Evolutionary conservation across 2,329 filamentous ascomycete genomes (phyloP).

Genomic region (Rhinocladiella mackenziei): DNA sequence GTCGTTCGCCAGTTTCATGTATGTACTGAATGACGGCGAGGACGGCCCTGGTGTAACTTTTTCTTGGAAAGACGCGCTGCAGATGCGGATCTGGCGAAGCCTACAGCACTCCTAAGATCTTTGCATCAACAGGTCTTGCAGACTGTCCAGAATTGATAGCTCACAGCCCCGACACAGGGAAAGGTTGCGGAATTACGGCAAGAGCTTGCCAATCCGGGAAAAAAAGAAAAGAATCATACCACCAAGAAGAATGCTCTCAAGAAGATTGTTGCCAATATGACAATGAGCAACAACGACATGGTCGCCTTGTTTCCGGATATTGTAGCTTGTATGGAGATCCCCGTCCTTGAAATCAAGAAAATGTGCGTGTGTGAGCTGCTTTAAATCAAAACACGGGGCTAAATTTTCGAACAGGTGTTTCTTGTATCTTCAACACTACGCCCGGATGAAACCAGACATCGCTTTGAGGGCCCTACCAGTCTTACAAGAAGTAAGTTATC

Average conservation of each 20-base stretch:
- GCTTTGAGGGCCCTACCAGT: conserved; percentile 89
- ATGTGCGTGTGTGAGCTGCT: conserved; percentile 59
- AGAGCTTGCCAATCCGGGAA: conserved; percentile 87
- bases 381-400: background rate
- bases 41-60: too few relatives aligned
- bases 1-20: too few relatives aligned
- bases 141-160: conserved; percentile 2
- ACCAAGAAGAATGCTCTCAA: conserved; percentile 97
- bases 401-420: conserved; percentile 71
- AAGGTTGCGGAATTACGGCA: conserved; percentile 96
- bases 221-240: conserved; percentile 96
- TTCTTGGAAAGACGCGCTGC: too few relatives aligned
- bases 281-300: conserved; percentile 99
- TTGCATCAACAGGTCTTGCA: conserved; percentile 3
- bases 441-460: conserved; percentile 87
- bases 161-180: conserved; percentile 63
- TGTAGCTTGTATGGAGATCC: conserved; percentile 90
- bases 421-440: conserved; percentile 94
- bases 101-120: background rate
- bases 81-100: background rate
- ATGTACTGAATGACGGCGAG: too few relatives aligned
- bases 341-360: conserved; percentile 97
- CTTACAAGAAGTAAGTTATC: conserved; percentile 63
- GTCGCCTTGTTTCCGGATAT: conserved; percentile 93
- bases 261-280: conserved; percentile 99